phyloP scores from a whole-genome alignment of 1,139 yeast species.

The Lodderomyces jiufengensis region DNA sequence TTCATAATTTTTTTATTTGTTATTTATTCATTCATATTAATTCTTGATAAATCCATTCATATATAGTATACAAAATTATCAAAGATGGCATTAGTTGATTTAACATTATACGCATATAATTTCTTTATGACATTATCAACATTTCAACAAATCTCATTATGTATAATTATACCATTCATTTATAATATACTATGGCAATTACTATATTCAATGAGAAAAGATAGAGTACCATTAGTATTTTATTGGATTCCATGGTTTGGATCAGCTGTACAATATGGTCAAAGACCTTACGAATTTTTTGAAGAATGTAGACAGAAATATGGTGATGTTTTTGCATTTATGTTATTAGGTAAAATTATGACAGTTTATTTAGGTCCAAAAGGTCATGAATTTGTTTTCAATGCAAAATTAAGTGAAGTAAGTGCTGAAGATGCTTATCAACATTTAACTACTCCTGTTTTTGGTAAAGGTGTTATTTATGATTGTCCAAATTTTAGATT shows the following conservation, averaged over 20 bases:
- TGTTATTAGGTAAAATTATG: conserved; percentile 86
- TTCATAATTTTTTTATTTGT: too few species aligned
- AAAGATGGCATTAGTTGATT: conserved; percentile 10
- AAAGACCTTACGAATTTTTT: conserved; percentile 89
- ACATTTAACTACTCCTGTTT: conserved; percentile 94
- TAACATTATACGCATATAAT: conserved; percentile 1
- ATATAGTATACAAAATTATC: too few species aligned
- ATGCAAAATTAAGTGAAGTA: conserved; percentile 85
- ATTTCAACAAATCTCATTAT: conserved; percentile 33
- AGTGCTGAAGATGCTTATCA: conserved; percentile 95
- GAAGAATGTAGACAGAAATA: conserved; percentile 70
- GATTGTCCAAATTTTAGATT: conserved; percentile 92
- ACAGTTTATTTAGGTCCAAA: conserved; percentile 95
- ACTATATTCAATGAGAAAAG: conserved; percentile 65
- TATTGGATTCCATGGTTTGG: conserved; percentile 97
- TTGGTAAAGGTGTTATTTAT: conserved; percentile 94
- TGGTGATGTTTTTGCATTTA: conserved; percentile 90
- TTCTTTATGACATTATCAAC: conserved; percentile 24
- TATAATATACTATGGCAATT: conserved; percentile 71
- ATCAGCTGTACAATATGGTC: conserved; percentile 82
- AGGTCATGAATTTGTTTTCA: conserved; percentile 95
- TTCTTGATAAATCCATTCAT: too few species aligned
- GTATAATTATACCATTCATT: conserved; percentile 47
- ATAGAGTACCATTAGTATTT: conserved; percentile 84
- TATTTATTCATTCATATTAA: not conserved